These are phyloP conservation scores for Xylaria acuta DNA, from an alignment of 495 filamentous ascomycete species.

Conservation along the genomic window DNA sequence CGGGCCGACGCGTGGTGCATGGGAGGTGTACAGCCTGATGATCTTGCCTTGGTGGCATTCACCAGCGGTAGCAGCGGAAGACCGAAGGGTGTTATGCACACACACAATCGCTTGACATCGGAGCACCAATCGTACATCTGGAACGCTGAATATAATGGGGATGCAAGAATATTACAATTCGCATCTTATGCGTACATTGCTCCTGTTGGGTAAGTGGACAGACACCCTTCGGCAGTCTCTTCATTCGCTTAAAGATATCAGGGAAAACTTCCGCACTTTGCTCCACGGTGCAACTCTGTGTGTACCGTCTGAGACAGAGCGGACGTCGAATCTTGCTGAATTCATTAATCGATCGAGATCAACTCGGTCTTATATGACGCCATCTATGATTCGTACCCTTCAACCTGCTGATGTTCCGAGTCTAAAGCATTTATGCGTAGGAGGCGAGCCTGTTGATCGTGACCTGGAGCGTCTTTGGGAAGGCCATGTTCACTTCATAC, in stretches of 20 bases:
- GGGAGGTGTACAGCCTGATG: neutral
- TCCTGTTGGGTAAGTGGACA: neutral
- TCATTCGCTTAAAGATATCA: neutral
- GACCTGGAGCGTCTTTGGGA: constrained; percentile 1
- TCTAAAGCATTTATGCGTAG: constrained; percentile 3
- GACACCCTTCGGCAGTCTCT: neutral
- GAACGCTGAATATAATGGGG: neutral
- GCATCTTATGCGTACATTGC: neutral
- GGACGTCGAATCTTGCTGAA: constrained; percentile 6
- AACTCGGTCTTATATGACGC: constrained; percentile 2
- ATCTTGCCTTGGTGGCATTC: constrained; percentile 2
- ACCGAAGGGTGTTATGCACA: constrained; percentile 1
- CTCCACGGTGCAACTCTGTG: neutral
- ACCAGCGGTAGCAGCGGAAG: constrained; percentile 1
- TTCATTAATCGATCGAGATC: neutral
- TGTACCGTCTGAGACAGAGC: neutral
- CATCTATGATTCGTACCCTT: neutral
- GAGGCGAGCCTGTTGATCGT: constrained; percentile 2
- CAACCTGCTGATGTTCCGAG: constrained; percentile 2
- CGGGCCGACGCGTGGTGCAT: neutral
- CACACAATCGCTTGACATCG: neutral
- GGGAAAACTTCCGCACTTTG: neutral
- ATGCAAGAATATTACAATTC: constrained; percentile 1
- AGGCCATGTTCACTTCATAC: constrained; percentile 4
- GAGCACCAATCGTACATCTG: constrained; percentile 4